Evolutionary conservation across 2,329 filamentous ascomycete species (phyloP), one percentile per base, ranked within the genome.

Genomic region (Diplocarpon rosae): DNA sequence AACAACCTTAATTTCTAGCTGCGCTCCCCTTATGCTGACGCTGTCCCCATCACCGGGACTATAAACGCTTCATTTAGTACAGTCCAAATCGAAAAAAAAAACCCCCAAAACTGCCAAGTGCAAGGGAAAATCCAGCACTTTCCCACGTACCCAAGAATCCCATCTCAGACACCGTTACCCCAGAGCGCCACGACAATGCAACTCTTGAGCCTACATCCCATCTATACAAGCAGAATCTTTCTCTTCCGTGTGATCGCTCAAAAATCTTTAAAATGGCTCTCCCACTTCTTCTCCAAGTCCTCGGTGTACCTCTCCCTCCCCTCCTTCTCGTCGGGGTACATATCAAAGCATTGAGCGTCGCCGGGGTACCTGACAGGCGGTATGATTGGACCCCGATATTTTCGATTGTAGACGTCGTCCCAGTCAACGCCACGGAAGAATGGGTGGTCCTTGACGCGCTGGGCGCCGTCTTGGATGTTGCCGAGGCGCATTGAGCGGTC

Each of bases 331-430:
- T 86, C 82, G n/a, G 85, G 82, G 56, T 90, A 92, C 34, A 80
- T 72, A 57, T 90, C 85, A 58, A 90, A 92, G 61, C 86, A 90
- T 58, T 84, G 74, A 14, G 85, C 80, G 58, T 90, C 85, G 28
- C 83, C 83, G 0, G 79, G 73, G 39, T 77, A 83, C 17, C 80
- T 70, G 27, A 90, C 68, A 43, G 83, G 80, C n/a, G 84, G 85
- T 41, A 85, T 71, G 53, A 89, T 88, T 4, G 84, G 84, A 0
- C 83, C 84, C 39, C 72, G 68, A 40, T 75, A 67, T 51, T 75
- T 74, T 42, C 80, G 75, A 47, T 76, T 68, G 55, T 80, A 76
- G 17, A 89, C 64, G 38, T 78, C 80, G 42, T 86, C 75, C 85
- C 85, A 92, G 62, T 85, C 72, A 48, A 86, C 73, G 45, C 72